These are phyloP conservation scores for Eucalyptus dawsonii DNA, from an alignment of 345 rosid species.

Conservation along the genomic window DNA sequence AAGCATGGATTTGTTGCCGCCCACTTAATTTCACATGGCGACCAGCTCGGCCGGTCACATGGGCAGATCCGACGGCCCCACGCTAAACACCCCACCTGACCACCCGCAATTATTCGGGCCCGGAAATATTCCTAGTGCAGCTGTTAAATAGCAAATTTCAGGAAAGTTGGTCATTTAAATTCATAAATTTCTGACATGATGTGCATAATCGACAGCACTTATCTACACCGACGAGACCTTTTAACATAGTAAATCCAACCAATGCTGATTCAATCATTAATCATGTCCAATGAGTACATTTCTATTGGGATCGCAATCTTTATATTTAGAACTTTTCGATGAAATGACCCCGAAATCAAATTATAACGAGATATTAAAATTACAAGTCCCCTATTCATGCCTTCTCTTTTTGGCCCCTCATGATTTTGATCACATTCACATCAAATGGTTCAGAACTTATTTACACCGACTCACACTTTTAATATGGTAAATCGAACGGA, in stretches of 20 bases:
- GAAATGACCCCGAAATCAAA: rapidly evolving
- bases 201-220: background rate
- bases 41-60: conserved; percentile 64
- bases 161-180: background rate
- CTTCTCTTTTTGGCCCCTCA: background rate
- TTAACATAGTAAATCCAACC: background rate
- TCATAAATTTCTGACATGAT: background rate
- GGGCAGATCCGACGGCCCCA: background rate
- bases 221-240: background rate
- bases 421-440: too few relatives aligned
- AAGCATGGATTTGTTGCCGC: background rate
- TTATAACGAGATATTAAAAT: background rate
- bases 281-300: background rate
- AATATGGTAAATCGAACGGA: rapidly evolving
- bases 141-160: background rate
- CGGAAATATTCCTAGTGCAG: background rate
- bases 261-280: background rate
- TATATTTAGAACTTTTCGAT: background rate
- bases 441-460: background rate
- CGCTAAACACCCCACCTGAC: background rate
- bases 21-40: conserved; percentile 24
- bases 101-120: background rate
- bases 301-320: rapidly evolving
- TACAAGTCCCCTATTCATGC: background rate
- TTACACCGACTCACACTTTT: background rate